A percentile compares a stretch with the other conserved stretches of the same genome.
Evolutionary conservation across 108 stramenopile genomes (phyloP).

Genomic region (Asterionellopsis glacialis): DNA sequence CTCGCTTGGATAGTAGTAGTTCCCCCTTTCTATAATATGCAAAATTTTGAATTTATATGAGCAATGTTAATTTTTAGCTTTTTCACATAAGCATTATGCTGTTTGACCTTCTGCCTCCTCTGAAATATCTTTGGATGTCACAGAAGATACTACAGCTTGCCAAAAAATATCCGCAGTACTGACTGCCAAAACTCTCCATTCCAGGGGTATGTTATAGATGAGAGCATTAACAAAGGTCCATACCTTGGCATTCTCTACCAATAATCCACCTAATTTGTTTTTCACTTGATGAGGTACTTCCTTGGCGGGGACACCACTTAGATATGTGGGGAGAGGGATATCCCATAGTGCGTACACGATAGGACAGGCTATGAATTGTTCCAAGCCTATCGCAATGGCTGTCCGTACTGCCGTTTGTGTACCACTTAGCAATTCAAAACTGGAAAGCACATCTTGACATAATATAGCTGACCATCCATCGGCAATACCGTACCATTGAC

Average conservation of each 20-base stretch:
- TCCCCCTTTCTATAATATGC: too few species aligned
- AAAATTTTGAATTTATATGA: too few species aligned
- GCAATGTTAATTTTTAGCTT: too few species aligned
- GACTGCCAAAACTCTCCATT: conserved; percentile 25
- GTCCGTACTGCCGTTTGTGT: neutral
- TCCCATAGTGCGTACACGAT: conserved; percentile 44
- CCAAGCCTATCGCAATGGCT: conserved; percentile 15
- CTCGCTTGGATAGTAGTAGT: too few species aligned
- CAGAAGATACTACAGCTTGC: conserved; percentile 39
- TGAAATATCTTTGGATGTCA: neutral
- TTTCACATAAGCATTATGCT: too few species aligned
- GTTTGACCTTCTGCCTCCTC: neutral
- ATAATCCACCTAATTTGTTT: conserved; percentile 29
- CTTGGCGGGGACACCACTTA: conserved; percentile 26
- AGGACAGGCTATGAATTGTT: conserved; percentile 50
- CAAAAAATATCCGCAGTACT: conserved; percentile 36
- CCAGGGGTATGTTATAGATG: conserved; percentile 47
- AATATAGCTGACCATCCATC: neutral
- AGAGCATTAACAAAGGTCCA: conserved; percentile 52
- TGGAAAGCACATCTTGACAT: neutral
- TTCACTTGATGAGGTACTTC: conserved; percentile 35
- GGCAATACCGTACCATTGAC: conserved; percentile 15
- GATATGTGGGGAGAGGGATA: conserved; percentile 39
- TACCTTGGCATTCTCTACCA: conserved; percentile 51
- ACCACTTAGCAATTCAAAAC: neutral